Percentiles rank a stretch among this genome's conserved stretches.
Evolutionary conservation across 768 basidiomycete species (phyloP).

Genomic region (Naganishia onofrii): DNA sequence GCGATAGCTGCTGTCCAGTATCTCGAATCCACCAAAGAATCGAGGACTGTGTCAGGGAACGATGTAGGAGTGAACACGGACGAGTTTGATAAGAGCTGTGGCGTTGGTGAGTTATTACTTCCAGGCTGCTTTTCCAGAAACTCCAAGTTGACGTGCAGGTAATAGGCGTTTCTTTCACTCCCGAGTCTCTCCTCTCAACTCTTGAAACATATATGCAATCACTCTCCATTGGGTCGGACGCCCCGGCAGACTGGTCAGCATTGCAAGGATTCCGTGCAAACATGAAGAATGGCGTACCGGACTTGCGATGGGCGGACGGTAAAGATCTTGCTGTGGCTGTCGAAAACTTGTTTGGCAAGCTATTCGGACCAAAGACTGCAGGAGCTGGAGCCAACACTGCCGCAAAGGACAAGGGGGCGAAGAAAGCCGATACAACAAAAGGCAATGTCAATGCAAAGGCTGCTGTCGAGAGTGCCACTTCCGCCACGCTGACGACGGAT

Average conservation of each 20-base stretch:
- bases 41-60: slow-evolving; percentile 46
- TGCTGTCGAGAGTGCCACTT: slow-evolving; percentile 15
- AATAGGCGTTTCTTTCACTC: slow-evolving; percentile 73
- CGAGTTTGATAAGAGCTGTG: slow-evolving; percentile 75
- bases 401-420: slow-evolving; percentile 31
- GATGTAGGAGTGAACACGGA: slow-evolving; percentile 57
- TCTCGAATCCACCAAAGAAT: slow-evolving; percentile 59
- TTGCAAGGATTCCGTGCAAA: slow-evolving; percentile 59
- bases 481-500: slow-evolving; percentile 35
- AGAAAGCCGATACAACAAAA: slow-evolving; percentile 32
- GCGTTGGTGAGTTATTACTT: slow-evolving; percentile 68
- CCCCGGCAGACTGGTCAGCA: slow-evolving; percentile 66
- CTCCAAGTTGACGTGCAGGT: neutral
- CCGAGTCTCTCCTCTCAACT: slow-evolving; percentile 61
- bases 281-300: slow-evolving; percentile 43
- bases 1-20: slow-evolving; percentile 71
- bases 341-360: slow-evolving; percentile 46
- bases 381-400: slow-evolving; percentile 34
- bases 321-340: slow-evolving; percentile 45
- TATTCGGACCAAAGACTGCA: slow-evolving; percentile 41
- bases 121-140: too few relatives aligned
- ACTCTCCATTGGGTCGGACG: slow-evolving; percentile 55
- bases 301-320: slow-evolving; percentile 50
- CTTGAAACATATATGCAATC: slow-evolving; percentile 61
- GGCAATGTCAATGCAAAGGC: slow-evolving; percentile 30